Evolutionary conservation across 2,329 filamentous ascomycete species (phyloP), one percentile per base, ranked within the genome.

Genomic region (Huntiella omanensis): DNA sequence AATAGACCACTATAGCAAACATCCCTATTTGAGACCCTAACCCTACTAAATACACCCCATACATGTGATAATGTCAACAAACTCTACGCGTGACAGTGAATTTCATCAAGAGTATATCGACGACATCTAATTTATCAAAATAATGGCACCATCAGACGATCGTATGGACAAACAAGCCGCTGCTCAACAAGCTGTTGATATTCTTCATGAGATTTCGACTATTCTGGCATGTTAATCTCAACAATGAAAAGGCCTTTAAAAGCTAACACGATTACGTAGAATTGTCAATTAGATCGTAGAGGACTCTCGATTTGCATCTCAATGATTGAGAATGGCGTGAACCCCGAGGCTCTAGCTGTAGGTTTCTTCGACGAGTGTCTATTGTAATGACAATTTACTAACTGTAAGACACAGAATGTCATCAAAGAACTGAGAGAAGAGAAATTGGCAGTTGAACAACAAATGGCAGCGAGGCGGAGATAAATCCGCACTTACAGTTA

Each of bases 281-380:
- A 96, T 64, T 94, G 88, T 51, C 76, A 93, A 53, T 77, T 98
- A 40, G 87, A 95, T 61, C 78, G 88, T 32, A 80, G 86, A 46
- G 86, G 87, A 15, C 69, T 98, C 13, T 94, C 87, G 3, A 83
- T 95, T 52, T 98, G 91, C 62, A 88, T 96, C 50, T 94, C 86
- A 46, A 73, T 98, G 61, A 92, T 98, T 55, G 91, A 98, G 63
- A 94, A 94, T 58, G 91, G 91, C 11, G 85, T 96, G 28, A 94
- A 94, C 58, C 91, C 91, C 0, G 88, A 96, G 60, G 91, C 88
- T 1, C 68, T 98, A 32, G 87, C 88, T 17, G 91, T 96, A 71
- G 58, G 84, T 53, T 45, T 32, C 12, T n/a, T 15, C 10, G 33
- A 17, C 7, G 15, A 39, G 34, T 34, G 13, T 40, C 11, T 11